Evolutionary conservation across 768 basidiomycete species (phyloP), one percentile per base, ranked within the genome.

Genomic region (Tulasnella sp.): DNA sequence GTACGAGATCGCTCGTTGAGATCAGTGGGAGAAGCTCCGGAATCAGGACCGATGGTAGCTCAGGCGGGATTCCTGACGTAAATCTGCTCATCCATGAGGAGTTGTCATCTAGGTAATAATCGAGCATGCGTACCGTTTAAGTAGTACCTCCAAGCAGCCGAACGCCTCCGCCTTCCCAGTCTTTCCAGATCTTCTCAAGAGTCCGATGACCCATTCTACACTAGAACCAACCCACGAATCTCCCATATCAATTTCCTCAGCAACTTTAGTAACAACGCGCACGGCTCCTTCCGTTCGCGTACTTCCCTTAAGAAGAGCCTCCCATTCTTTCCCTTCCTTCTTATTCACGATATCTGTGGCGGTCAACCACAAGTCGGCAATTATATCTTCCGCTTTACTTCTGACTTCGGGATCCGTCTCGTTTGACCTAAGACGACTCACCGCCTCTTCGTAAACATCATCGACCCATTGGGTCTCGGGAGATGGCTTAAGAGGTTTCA

Each of bases 351-450:
- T 65, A 41, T 90, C 86, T 0, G 83, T 80, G 1, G 90, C 88
- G 57, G 79, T 81, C 45, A 88, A 74, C 80, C 95, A 88, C 7
- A 98, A 67, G 61, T 90, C 83, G 1, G 83, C 91, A 37, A 93
- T 73, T 43, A 78, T 78, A 28, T 83, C 79, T 58, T 96, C 83
- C 0, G 90, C 90, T 56, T 75, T 78, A 22, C 74, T 72, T 32
- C 90, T 77, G 19, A 98, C 88, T 56, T 95, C 92, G 3, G 84
- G 79, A 63, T 98, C 93, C 1, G 92, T 92, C 57, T 92, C 85
- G 54, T 84, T 78, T 40, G 75, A 81, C 44, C 69, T 74, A 32
- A 99, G 66, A 45, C 88, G 73, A 19, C 68, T 63, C 3, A 84
- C 68, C 8, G 87, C 81, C 56, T 88, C 80, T 6, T 75, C 68